These are phyloP conservation scores for Monosporascus sp. DNA, from an alignment of 2,329 filamentous ascomycete genomes.

Conservation along the genomic window DNA sequence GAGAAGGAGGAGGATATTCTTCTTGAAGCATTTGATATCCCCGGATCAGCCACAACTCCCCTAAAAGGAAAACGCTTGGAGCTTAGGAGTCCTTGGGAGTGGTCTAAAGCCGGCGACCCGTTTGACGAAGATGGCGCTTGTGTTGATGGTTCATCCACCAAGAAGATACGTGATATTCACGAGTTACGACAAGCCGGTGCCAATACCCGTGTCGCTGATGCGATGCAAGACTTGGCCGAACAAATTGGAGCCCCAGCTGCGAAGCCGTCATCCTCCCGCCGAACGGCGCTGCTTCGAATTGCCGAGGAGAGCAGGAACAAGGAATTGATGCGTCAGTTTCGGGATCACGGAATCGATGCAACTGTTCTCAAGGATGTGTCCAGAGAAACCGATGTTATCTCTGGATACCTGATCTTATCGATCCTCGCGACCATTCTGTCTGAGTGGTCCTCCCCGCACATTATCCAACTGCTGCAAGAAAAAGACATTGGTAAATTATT, in stretches of 20 bases:
- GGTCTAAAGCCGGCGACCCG: slow-evolving; percentile 5
- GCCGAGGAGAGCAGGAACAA: slow-evolving; percentile 56
- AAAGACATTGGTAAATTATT: slow-evolving; percentile 54
- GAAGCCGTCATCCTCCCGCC: slow-evolving; percentile 46
- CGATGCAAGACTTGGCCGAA: slow-evolving; percentile 59
- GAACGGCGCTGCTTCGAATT: slow-evolving; percentile 56
- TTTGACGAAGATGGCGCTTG: slow-evolving; percentile 40
- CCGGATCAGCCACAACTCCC: slow-evolving; percentile 16
- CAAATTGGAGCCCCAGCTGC: slow-evolving; percentile 49
- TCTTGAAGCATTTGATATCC: slow-evolving; percentile 22
- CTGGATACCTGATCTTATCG: slow-evolving; percentile 59
- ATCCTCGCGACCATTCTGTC: slow-evolving; percentile 59
- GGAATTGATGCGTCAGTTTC: slow-evolving; percentile 63
- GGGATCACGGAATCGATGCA: slow-evolving; percentile 67
- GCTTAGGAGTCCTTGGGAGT: slow-evolving; percentile 21
- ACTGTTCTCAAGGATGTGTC: slow-evolving; percentile 60
- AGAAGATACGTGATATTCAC: slow-evolving; percentile 58
- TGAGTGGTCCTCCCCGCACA: slow-evolving; percentile 55
- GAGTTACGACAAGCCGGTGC: slow-evolving; percentile 62
- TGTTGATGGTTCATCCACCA: slow-evolving; percentile 36
- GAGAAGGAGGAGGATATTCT: slow-evolving; percentile 29
- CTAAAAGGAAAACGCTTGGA: slow-evolving; percentile 27
- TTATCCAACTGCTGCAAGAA: slow-evolving; percentile 51
- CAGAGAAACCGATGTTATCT: slow-evolving; percentile 54
- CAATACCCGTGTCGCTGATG: slow-evolving; percentile 61